A percentile compares a stretch with the other conserved stretches of the same genome.
These are phyloP conservation scores for Cladosporium phlei DNA, from an alignment of 2,329 filamentous ascomycete genomes.

Conservation along the genomic window DNA sequence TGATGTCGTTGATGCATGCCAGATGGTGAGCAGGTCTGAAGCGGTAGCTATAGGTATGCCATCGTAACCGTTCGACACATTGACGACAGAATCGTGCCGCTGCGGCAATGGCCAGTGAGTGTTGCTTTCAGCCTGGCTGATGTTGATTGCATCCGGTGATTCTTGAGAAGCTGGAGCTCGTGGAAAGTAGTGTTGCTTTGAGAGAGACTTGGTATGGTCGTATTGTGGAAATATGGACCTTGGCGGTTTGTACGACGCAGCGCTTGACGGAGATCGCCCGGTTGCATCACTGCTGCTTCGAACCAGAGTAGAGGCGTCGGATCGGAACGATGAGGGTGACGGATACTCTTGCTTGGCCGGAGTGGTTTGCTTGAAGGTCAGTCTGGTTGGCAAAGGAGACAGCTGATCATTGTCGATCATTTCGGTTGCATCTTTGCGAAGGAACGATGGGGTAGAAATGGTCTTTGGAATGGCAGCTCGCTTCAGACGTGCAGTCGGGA, in stretches of 20 bases:
- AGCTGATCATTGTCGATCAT: constrained; percentile 22
- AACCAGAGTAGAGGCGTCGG: constrained; percentile 5
- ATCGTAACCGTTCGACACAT: constrained; percentile 27
- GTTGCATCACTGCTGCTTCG: constrained; percentile 13
- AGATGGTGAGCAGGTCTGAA: constrained; percentile 25
- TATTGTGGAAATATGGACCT: constrained; percentile 74
- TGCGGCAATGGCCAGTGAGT: background rate
- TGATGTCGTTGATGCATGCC: constrained; percentile 23
- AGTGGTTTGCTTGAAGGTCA: constrained; percentile 18
- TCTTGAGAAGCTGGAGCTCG: constrained; percentile 54
- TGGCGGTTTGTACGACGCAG: constrained; percentile 39
- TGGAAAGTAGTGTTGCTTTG: constrained; percentile 66
- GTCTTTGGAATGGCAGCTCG: background rate
- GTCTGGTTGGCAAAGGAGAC: constrained; percentile 24
- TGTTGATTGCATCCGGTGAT: constrained; percentile 47
- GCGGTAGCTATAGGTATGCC: constrained; percentile 26
- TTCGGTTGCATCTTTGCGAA: constrained; percentile 10
- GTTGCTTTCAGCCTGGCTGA: background rate
- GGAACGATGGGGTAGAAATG: constrained; percentile 15
- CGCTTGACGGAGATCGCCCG: constrained; percentile 1
- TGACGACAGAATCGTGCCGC: constrained; percentile 24
- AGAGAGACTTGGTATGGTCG: constrained; percentile 61
- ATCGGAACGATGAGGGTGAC: constrained; percentile 11
- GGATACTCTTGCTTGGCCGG: constrained; percentile 17
- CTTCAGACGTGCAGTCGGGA: constrained; percentile 1